phyloP scores from a whole-genome alignment of 2,329 filamentous ascomycete species.

The Clarireedia paspali region DNA sequence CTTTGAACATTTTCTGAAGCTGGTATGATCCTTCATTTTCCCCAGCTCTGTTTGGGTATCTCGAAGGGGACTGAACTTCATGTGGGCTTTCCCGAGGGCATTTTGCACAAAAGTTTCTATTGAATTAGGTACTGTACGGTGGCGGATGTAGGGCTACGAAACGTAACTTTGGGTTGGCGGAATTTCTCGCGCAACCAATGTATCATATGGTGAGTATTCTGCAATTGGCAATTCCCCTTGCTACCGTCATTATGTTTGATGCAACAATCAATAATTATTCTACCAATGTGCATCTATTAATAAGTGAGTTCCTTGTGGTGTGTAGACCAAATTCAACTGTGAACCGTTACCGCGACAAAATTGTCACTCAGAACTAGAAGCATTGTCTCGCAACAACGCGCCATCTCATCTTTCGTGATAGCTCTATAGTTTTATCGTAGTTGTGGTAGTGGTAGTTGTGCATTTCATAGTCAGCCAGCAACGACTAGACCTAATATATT shows the following conservation, averaged over 20 bases:
- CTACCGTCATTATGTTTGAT: not conserved
- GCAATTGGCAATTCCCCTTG: not conserved
- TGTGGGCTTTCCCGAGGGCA: conserved; percentile 26
- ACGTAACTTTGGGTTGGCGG: not conserved
- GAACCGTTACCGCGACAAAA: too few relatives aligned
- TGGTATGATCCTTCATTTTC: conserved; percentile 29
- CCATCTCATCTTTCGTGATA: too few relatives aligned
- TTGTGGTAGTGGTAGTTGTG: too few relatives aligned
- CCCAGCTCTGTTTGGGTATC: conserved; percentile 15
- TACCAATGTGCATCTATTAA: too few relatives aligned
- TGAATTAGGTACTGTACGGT: not conserved
- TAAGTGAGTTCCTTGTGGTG: too few relatives aligned
- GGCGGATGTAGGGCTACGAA: not conserved
- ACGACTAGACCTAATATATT: too few relatives aligned
- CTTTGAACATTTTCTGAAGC: conserved; percentile 28
- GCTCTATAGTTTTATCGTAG: too few relatives aligned
- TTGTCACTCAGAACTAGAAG: too few relatives aligned
- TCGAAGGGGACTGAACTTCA: conserved; percentile 28
- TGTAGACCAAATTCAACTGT: too few relatives aligned
- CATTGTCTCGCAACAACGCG: too few relatives aligned
- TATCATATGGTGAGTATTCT: conserved; percentile 12
- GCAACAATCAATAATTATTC: too few relatives aligned
- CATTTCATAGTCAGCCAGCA: too few relatives aligned
- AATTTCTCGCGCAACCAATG: conserved; percentile 2
- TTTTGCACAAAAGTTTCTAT: conserved; percentile 14